A percentile compares a stretch with the other conserved stretches of the same genome.
phyloP scores from a whole-genome alignment of 140 eudicot species.

The Anethum foeniculum region DNA sequence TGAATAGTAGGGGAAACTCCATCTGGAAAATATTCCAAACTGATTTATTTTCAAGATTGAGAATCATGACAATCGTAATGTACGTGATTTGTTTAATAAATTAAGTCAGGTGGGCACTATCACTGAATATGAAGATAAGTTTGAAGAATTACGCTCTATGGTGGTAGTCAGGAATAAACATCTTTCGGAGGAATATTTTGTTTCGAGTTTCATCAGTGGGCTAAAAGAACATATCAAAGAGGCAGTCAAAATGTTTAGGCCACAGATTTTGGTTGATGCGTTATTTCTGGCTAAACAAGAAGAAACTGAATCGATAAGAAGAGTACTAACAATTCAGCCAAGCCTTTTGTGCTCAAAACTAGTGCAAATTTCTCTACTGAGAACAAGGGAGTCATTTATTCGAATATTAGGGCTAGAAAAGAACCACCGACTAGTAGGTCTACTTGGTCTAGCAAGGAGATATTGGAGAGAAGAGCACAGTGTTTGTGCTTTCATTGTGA shows the following conservation, averaged over 20 bases:
- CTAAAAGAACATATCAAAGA: background rate
- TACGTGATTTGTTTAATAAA: background rate
- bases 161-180: background rate
- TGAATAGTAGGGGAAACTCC: background rate
- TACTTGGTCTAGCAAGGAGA: background rate
- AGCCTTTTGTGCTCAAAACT: no score
- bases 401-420: background rate
- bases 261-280: background rate
- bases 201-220: background rate
- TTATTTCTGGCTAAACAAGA: background rate
- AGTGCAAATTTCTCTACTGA: no score
- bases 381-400: no score
- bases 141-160: background rate
- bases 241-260: background rate
- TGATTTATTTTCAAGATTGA: background rate
- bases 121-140: background rate
- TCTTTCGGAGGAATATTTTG: background rate
- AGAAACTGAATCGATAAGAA: background rate
- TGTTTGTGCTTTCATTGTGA: no score
- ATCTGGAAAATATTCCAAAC: background rate
- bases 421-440: background rate
- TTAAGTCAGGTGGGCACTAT: background rate
- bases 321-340: no score
- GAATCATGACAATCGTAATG: background rate
- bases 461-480: no score